These are phyloP conservation scores for Suillus placidus DNA, from an alignment of 768 basidiomycete species.

Conservation along the genomic window DNA sequence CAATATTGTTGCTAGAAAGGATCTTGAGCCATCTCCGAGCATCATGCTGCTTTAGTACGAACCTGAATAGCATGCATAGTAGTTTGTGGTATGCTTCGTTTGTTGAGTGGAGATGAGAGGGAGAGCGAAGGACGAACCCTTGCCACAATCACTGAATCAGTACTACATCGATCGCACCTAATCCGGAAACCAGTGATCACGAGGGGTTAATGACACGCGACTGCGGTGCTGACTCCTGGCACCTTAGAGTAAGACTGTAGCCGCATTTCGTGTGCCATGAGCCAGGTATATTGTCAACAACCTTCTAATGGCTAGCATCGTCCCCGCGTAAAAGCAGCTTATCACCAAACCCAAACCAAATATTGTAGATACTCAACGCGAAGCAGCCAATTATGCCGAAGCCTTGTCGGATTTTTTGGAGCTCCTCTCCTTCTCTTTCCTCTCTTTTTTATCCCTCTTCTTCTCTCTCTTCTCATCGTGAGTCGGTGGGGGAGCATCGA, in stretches of 20 bases:
- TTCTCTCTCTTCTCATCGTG: conserved; percentile 19
- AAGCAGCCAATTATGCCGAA: conserved; percentile 5
- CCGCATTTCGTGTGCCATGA: not conserved
- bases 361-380: not conserved
- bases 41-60: not conserved
- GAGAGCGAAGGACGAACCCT: conserved; percentile 22
- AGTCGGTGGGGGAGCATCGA: conserved; percentile 20
- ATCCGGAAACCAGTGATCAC: conserved; percentile 28
- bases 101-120: conserved; percentile 17
- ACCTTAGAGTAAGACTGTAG: not conserved
- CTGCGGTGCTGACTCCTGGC: not conserved
- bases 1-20: conserved; percentile 80
- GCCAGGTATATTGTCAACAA: conserved; percentile 6
- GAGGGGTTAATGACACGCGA: not conserved
- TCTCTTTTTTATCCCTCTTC: conserved; percentile 33
- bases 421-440: conserved; percentile 37
- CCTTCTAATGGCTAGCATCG: not conserved
- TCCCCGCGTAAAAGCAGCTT: not conserved
- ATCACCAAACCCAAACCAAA: conserved; percentile 1
- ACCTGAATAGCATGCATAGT: conserved; percentile 56
- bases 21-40: conserved; percentile 12
- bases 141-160: conserved; percentile 29
- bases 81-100: conserved; percentile 8
- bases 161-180: conserved; percentile 34
- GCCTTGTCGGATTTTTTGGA: conserved; percentile 23